Evolutionary conservation across 192 early-diverging fungal species (phyloP).

Genomic region (Obelidium mucronatum): DNA sequence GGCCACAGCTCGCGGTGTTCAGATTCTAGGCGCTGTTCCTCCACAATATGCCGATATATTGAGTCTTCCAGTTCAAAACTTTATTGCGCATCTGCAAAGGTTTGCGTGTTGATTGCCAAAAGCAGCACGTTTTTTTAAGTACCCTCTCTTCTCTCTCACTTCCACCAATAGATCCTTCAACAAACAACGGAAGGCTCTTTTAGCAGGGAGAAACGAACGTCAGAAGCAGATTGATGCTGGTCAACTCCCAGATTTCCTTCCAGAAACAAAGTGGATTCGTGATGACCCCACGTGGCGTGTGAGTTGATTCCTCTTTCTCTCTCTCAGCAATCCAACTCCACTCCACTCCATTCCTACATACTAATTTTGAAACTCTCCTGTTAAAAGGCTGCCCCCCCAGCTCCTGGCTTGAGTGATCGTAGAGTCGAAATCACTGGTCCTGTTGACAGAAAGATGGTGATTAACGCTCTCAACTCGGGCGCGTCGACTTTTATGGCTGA

Average conservation of each 20-base stretch:
- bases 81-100: slow-evolving; percentile 91
- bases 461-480: slow-evolving; percentile 97
- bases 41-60: slow-evolving; percentile 75
- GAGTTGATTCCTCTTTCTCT: slow-evolving; percentile 7
- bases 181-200: slow-evolving; percentile 82
- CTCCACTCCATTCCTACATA: background rate
- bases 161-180: slow-evolving; percentile 88
- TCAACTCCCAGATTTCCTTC: slow-evolving; percentile 85
- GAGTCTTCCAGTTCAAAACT: slow-evolving; percentile 79
- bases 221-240: slow-evolving; percentile 82
- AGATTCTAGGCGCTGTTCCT: slow-evolving; percentile 57
- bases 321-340: background rate
- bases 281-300: slow-evolving; percentile 87
- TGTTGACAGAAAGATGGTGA: slow-evolving; percentile 99
- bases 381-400: slow-evolving; percentile 76
- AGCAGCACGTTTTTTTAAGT: background rate
- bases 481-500: slow-evolving; percentile 98
- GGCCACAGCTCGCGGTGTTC: too few relatives aligned
- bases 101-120: background rate
- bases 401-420: slow-evolving; percentile 88
- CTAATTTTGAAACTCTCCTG: slow-evolving; percentile 4
- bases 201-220: slow-evolving; percentile 79
- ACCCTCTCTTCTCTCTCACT: too few relatives aligned
- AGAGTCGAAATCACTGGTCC: slow-evolving; percentile 98
- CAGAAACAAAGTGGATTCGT: slow-evolving; percentile 91